phyloP scores from a whole-genome alignment of 2,329 filamentous ascomycete species.

The Fusarium decemcellulare region DNA sequence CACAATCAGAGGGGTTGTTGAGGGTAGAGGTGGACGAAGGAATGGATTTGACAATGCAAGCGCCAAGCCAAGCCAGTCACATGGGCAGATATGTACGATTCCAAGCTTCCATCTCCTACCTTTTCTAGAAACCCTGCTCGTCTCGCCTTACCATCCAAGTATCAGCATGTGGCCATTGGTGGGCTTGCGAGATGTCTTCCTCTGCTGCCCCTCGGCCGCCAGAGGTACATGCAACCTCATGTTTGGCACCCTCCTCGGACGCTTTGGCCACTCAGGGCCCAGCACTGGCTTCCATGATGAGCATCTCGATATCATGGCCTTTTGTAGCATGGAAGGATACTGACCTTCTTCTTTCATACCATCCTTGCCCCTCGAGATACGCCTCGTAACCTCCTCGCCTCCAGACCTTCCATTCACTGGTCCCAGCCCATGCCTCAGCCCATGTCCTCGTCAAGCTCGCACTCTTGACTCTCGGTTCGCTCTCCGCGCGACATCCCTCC shows the following conservation, averaged over 20 bases:
- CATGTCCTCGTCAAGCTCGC: constrained; percentile 11
- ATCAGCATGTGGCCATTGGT: no score
- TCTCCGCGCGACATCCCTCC: constrained; percentile 5
- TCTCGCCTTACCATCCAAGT: no score
- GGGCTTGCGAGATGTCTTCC: background rate
- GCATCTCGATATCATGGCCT: constrained; percentile 33
- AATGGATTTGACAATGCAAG: background rate
- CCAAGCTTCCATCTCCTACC: background rate
- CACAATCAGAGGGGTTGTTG: no score
- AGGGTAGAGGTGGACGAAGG: no score
- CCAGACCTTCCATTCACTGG: no score
- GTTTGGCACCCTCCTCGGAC: background rate
- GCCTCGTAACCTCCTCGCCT: constrained; percentile 16
- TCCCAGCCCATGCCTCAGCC: constrained; percentile 1
- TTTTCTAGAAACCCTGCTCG: background rate
- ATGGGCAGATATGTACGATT: background rate
- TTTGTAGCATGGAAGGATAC: constrained; percentile 30
- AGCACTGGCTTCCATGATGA: constrained; percentile 25
- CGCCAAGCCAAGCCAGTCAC: background rate
- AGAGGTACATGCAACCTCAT: background rate
- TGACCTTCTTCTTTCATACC: constrained; percentile 41
- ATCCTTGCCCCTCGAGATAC: constrained; percentile 34
- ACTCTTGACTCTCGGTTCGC: constrained; percentile 13
- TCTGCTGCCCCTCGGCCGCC: background rate
- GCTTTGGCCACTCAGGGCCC: background rate